A percentile compares a stretch with the other conserved stretches of the same genome.
Evolutionary conservation across 257 asterid genomes (phyloP).

Genomic region (Petunia secreta): DNA sequence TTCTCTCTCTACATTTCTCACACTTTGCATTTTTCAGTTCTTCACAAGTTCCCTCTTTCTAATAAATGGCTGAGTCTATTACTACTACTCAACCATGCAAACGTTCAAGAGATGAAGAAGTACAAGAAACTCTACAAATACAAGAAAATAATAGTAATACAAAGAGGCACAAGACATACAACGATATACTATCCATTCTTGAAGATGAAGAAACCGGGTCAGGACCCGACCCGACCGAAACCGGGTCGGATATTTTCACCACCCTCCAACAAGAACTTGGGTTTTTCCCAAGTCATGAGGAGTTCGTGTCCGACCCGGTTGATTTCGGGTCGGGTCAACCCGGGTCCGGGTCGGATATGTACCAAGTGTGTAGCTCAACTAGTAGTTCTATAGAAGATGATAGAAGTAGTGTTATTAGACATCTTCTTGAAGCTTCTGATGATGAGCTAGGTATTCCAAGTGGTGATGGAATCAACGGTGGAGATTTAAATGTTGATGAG

Average conservation of each 20-base stretch:
- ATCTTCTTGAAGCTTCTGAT: conserved; percentile 86
- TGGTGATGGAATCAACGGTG: conserved; percentile 33
- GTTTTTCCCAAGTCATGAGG: conserved; percentile 33
- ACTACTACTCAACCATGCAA: conserved; percentile 38
- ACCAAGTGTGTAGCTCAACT: neutral
- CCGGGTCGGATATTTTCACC: conserved; percentile 57
- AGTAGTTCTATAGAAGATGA: conserved; percentile 42
- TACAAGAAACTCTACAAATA: neutral
- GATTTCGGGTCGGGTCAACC: conserved; percentile 23
- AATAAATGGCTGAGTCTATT: conserved; percentile 56
- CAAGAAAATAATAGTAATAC: conserved; percentile 24
- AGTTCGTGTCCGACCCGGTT: conserved; percentile 35
- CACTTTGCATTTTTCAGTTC: neutral
- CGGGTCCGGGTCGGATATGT: conserved; percentile 28
- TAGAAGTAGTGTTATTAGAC: conserved; percentile 62
- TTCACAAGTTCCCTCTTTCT: neutral
- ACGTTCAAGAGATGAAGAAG: conserved; percentile 63
- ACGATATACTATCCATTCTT: conserved; percentile 60
- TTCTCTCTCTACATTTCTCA: conserved; percentile 24
- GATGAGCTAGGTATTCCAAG: conserved; percentile 84
- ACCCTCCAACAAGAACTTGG: conserved; percentile 69
- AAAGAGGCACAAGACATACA: conserved; percentile 63
- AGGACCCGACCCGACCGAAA: conserved; percentile 45
- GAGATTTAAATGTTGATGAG: conserved; percentile 21
- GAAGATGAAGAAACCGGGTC: conserved; percentile 58